Conservation (phyloP, 345 rosid species). For the Xanthoceras sorbifolium region DNA sequence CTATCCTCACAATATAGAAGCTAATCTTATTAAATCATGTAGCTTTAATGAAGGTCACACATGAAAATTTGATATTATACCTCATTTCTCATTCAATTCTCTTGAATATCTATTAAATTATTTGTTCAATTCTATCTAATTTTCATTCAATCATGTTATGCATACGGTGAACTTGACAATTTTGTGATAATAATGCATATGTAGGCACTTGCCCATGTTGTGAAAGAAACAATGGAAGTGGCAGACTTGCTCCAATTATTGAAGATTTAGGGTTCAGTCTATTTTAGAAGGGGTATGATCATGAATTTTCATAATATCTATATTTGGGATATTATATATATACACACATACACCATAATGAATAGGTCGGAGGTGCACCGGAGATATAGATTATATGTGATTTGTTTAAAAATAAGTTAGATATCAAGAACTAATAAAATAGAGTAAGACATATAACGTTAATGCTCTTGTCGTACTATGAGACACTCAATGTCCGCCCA, state of each 20-base stretch:
- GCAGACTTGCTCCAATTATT: not conserved
- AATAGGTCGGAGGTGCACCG: no score
- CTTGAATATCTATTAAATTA: not conserved
- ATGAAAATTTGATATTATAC: not conserved
- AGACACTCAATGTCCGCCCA: not conserved
- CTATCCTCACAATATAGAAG: no score
- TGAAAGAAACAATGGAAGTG: not conserved
- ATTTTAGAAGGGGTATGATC: not conserved
- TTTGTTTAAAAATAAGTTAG: no score
- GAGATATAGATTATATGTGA: not conserved
- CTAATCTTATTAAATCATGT: no score
- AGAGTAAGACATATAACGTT: no score
- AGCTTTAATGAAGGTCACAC: not conserved
- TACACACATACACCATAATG: no score
- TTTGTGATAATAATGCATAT: no score
- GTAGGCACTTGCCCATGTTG: not conserved
- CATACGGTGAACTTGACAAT: no score
- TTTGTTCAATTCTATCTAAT: not conserved
- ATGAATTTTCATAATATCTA: not conserved
- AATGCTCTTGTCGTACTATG: no score
- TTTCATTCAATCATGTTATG: not conserved
- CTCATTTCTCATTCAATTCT: not conserved
- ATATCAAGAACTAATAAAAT: no score
- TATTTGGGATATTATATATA: no score
- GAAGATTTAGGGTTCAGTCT: not conserved